Evolutionary conservation across 805 yeast species (phyloP).

Genomic region (Ogataea angusta): DNA sequence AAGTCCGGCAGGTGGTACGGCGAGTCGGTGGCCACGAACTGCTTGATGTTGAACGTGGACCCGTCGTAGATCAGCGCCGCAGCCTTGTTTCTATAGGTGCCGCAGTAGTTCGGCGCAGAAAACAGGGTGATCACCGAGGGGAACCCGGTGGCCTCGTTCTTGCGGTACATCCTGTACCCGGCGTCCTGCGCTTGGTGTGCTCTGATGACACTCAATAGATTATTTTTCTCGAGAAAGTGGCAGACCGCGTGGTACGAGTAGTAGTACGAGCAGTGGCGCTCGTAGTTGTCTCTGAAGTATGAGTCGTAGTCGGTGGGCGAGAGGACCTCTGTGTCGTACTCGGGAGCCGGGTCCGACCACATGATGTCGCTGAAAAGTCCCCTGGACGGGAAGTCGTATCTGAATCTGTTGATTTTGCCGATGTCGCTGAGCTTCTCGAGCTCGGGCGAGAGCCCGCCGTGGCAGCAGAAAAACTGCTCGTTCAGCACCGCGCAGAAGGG

Average conservation of each 20-base stretch:
- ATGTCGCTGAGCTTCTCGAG: slow-evolving; percentile 67
- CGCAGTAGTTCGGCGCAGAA: slow-evolving; percentile 92
- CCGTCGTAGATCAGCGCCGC: slow-evolving; percentile 89
- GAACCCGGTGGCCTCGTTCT: slow-evolving; percentile 78
- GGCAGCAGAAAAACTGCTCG: slow-evolving; percentile 91
- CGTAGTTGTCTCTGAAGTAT: slow-evolving; percentile 62
- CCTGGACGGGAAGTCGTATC: slow-evolving; percentile 80
- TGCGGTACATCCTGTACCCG: slow-evolving; percentile 89
- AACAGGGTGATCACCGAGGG: slow-evolving; percentile 87
- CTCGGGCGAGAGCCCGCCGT: slow-evolving; percentile 93
- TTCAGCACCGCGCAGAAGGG: slow-evolving; percentile 93
- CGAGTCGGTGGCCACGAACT: slow-evolving; percentile 84
- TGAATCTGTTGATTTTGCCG: slow-evolving; percentile 66
- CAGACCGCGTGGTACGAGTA: slow-evolving; percentile 80
- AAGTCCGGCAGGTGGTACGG: slow-evolving; percentile 97
- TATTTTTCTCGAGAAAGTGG: slow-evolving; percentile 71
- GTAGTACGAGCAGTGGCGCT: slow-evolving; percentile 87
- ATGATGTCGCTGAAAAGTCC: slow-evolving; percentile 91
- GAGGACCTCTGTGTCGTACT: slow-evolving; percentile 54
- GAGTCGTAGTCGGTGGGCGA: slow-evolving; percentile 40
- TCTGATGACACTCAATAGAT: slow-evolving; percentile 75
- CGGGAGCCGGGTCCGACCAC: slow-evolving; percentile 94
- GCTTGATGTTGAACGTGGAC: slow-evolving; percentile 90
- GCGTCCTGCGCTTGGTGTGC: slow-evolving; percentile 98
- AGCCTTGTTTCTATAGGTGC: slow-evolving; percentile 88